phyloP scores from a whole-genome alignment of 805 yeast species.

The Saccharomycopsis oosterbeekiorum region DNA sequence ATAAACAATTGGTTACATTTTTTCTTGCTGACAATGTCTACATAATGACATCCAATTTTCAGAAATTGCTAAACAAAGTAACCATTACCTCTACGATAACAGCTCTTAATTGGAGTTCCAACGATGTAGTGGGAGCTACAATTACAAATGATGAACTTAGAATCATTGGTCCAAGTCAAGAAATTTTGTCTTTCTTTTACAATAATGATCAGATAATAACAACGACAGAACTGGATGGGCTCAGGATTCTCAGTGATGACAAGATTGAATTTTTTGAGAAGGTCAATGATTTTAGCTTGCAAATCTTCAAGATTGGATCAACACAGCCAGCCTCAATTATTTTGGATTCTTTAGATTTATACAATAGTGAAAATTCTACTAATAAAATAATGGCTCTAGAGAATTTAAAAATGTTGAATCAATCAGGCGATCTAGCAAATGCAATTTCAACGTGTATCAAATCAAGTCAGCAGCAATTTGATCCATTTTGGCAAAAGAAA shows the following conservation, averaged over 20 bases:
- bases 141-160: slow-evolving; percentile 51
- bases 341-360: slow-evolving; percentile 58
- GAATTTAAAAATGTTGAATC: slow-evolving; percentile 24
- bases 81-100: slow-evolving; percentile 23
- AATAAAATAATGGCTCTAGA: slow-evolving; percentile 18
- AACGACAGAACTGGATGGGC: slow-evolving; percentile 56
- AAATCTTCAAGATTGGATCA: slow-evolving; percentile 75
- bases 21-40: slow-evolving; percentile 38
- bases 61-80: slow-evolving; percentile 35
- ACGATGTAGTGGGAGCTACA: slow-evolving; percentile 65
- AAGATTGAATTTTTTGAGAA: slow-evolving; percentile 53
- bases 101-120: slow-evolving; percentile 67
- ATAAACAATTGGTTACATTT: slow-evolving; percentile 44
- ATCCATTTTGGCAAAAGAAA: slow-evolving; percentile 68
- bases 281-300: slow-evolving; percentile 47
- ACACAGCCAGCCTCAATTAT: slow-evolving; percentile 73
- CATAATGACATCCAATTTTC: slow-evolving; percentile 40
- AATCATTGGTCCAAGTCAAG: slow-evolving; percentile 60
- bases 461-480: slow-evolving; percentile 73
- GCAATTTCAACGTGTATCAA: slow-evolving; percentile 67
- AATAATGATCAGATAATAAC: slow-evolving; percentile 31
- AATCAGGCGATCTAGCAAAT: slow-evolving; percentile 28
- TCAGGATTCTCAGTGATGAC: slow-evolving; percentile 50
- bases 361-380: slow-evolving; percentile 13
- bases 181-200: slow-evolving; percentile 40